Evolutionary conservation across 345 rosid species (phyloP).

Genomic region (Populus simonii): DNA sequence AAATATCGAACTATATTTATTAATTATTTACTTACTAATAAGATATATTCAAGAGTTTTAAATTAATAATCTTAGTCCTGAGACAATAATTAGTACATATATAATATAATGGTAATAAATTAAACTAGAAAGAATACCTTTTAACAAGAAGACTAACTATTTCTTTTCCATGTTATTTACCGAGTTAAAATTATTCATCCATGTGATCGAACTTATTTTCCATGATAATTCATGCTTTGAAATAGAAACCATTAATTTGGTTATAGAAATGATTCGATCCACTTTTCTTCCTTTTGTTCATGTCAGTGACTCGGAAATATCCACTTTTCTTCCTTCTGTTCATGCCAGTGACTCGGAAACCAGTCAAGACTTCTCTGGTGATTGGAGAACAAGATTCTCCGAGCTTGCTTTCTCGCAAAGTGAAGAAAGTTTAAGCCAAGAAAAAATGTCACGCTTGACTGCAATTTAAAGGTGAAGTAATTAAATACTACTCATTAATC

Average conservation of each 20-base stretch:
- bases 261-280: neutral
- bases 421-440: conserved; percentile 8
- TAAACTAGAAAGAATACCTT: too few species aligned
- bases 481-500: neutral
- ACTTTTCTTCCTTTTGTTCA: neutral
- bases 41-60: too few species aligned
- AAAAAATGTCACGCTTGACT: neutral
- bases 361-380: conserved; percentile 7
- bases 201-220: neutral
- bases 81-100: too few species aligned
- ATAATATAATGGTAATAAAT: too few species aligned
- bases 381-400: conserved; percentile 30
- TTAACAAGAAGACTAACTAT: too few species aligned
- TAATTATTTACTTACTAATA: too few species aligned
- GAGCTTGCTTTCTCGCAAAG: conserved; percentile 34
- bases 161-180: too few species aligned
- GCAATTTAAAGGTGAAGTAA: conserved; percentile 11
- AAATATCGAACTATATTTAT: too few species aligned
- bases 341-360: neutral
- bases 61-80: too few species aligned
- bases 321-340: neutral
- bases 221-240: neutral
- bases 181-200: neutral
- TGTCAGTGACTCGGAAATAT: neutral
- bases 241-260: neutral